phyloP scores from a whole-genome alignment of 2,329 filamentous ascomycete species.

The Phialocephala sp. region DNA sequence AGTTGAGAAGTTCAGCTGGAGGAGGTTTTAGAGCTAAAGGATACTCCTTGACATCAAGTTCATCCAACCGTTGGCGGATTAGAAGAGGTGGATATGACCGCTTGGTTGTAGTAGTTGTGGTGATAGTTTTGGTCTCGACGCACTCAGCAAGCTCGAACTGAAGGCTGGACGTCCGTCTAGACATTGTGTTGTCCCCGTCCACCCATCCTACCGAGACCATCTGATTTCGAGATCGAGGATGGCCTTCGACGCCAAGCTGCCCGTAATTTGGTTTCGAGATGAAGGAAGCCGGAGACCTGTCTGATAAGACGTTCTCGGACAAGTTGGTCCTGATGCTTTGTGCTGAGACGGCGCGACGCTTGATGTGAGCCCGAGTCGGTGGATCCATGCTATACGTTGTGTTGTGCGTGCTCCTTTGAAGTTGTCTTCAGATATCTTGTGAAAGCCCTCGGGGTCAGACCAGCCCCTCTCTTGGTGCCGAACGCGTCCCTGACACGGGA shows the following conservation, averaged over 20 bases:
- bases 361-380: conserved; percentile 31
- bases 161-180: conserved; percentile 38
- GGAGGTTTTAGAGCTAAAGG: conserved; percentile 85
- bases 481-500: conserved; percentile 39
- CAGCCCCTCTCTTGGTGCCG: conserved; percentile 34
- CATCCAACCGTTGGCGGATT: conserved; percentile 66
- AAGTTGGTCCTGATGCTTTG: conserved; percentile 24
- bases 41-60: conserved; percentile 87
- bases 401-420: conserved; percentile 6
- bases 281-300: conserved; percentile 39
- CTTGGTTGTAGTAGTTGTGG: conserved; percentile 90
- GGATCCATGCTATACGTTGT: conserved; percentile 36
- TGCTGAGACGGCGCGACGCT: conserved; percentile 31
- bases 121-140: conserved; percentile 75
- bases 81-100: conserved; percentile 84
- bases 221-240: conserved; percentile 33
- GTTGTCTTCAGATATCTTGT: conserved; percentile 15
- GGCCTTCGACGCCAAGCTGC: conserved; percentile 30
- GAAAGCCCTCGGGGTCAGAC: conserved; percentile 22
- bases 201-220: conserved; percentile 40
- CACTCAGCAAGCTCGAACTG: conserved; percentile 65
- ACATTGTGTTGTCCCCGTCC: conserved; percentile 36
- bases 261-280: conserved; percentile 34
- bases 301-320: conserved; percentile 29
- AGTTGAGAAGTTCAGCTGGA: conserved; percentile 76